Percentiles rank a stretch among this genome's conserved stretches.
These are phyloP conservation scores for Vigna angularis DNA, from an alignment of 306 rosid genomes.

Conservation along the genomic window DNA sequence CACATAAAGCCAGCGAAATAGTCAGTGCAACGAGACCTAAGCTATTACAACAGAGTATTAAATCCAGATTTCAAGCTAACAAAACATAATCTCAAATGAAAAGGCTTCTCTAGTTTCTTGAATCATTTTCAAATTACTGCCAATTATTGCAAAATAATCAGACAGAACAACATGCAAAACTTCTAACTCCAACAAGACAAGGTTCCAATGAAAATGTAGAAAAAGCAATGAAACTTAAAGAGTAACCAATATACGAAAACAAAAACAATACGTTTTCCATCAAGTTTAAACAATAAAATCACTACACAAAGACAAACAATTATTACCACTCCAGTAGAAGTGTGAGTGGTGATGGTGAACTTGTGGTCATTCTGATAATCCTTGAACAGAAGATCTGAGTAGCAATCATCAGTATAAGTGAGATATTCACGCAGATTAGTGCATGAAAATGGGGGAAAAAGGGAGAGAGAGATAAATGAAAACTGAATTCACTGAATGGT, in stretches of 20 bases:
- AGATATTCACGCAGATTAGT: conserved; percentile 8
- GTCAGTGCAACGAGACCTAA: conserved; percentile 9
- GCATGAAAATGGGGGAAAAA: neutral
- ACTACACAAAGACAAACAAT: neutral
- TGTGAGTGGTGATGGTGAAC: conserved; percentile 80
- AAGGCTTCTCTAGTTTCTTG: neutral
- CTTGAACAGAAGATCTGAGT: conserved; percentile 83
- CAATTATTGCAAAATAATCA: neutral
- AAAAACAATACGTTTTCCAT: neutral
- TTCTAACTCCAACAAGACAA: neutral
- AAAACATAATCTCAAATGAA: neutral
- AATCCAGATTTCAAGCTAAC: conserved; percentile 24
- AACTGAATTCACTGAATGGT: neutral
- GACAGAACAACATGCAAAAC: conserved; percentile 6
- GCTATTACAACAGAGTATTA: neutral
- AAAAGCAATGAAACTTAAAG: conserved; percentile 20
- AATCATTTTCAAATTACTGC: conserved; percentile 8
- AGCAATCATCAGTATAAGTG: neutral
- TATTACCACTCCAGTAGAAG: conserved; percentile 75
- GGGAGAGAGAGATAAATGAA: neutral
- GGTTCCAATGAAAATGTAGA: neutral
- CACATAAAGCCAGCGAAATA: conserved; percentile 11
- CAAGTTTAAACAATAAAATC: neutral
- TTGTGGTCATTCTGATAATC: conserved; percentile 97
- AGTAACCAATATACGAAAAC: neutral